A percentile compares a stretch with the other conserved stretches of the same genome.
Conservation (phyloP, 305 asterid genomes). For the Stenogyne calaminthoides region DNA sequence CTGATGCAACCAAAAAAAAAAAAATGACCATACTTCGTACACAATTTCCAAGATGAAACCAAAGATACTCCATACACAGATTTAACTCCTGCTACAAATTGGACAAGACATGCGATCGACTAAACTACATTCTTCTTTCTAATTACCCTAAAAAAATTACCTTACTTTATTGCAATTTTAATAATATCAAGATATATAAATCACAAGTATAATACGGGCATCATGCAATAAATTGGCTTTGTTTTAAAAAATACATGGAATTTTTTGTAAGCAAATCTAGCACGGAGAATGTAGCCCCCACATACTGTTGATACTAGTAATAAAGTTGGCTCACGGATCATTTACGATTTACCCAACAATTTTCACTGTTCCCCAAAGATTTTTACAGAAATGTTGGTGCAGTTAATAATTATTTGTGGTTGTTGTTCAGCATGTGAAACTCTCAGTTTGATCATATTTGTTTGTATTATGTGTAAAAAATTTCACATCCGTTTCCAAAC, state of each 20-base stretch:
- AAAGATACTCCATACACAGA: too few relatives aligned
- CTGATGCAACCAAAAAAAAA: too few relatives aligned
- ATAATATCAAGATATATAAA: neutral
- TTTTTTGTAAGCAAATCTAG: neutral
- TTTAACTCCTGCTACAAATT: too few relatives aligned
- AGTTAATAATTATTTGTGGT: conserved; percentile 22
- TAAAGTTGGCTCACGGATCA: conserved; percentile 5
- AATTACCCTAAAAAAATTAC: too few relatives aligned
- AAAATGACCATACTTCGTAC: too few relatives aligned
- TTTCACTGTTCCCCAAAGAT: neutral
- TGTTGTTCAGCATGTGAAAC: conserved; percentile 47
- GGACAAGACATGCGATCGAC: too few relatives aligned
- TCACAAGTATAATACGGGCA: neutral
- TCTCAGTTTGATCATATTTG: conserved; percentile 40
- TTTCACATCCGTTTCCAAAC: conserved; percentile 16
- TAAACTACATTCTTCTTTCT: too few relatives aligned
- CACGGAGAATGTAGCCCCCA: neutral
- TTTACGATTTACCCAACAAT: neutral
- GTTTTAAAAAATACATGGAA: neutral
- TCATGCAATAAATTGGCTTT: neutral
- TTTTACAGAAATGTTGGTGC: neutral
- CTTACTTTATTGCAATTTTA: too few relatives aligned
- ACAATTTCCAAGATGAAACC: too few relatives aligned
- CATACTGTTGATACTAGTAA: neutral
- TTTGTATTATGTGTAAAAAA: conserved; percentile 35